Evolutionary conservation across 2,329 filamentous ascomycete species (phyloP), one percentile per base, ranked within the genome.

Genomic region (Whalleya microplaca): DNA sequence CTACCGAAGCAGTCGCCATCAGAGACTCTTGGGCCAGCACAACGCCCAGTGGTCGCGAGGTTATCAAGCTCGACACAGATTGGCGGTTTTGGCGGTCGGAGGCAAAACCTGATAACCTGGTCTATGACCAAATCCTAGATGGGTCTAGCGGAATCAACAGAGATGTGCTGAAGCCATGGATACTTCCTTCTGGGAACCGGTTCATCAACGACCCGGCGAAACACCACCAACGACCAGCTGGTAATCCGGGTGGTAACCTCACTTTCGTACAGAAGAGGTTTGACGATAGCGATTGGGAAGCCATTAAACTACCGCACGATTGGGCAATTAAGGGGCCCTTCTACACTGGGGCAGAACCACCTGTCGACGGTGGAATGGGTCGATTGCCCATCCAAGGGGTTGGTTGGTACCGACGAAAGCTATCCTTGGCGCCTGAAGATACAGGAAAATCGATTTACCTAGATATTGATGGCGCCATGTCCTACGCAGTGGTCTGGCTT

Each of bases 401-500:
- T 1, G 80, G 61, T 20, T 69, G 80, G 81, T 83, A 83, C 60
- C 77, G 80, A 3, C 72, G 74, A 23, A 76, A 66, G 2, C 8
- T 83, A 1, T 62, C 65, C 0, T 21, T 67, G 14, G 37, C 55
- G 2, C 29, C 52, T 7, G 42, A 53, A 14, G 66, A 68, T 21
- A 40, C 55, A 1, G 57, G 32, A 14, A 69, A 65, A 48, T 61
- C 48, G 3, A 50, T 69, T 18, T 69, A 62, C 48, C 40, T 69
- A 7, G 66, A 69, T 18, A 57, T 82, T 19, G 80, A 82, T 53
- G 80, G 80, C 2, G 80, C 79, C 46, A 81, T 80, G 78, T 77
- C 79, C 0, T 81, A 81, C 56, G 71, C 79, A 1, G 74, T 74
- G n/a, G 78, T 82, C 2, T 83, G 79, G 79, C 64, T 82, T 10